Base-by-base conservation (phyloP, 2,329 filamentous ascomycete species). In the Diaporthe ampelina region DNA sequence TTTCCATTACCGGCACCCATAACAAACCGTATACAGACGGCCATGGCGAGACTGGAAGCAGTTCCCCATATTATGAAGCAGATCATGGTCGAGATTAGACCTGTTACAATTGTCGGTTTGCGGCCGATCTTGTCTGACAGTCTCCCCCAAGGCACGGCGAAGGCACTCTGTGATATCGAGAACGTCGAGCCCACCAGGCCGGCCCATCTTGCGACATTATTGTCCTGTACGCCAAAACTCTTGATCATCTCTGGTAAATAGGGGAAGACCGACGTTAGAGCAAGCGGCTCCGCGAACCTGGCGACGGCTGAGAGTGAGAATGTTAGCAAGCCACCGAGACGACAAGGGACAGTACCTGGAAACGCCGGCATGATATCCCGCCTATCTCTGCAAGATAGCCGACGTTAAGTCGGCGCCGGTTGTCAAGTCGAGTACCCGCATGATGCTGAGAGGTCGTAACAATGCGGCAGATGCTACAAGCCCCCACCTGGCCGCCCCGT, bases 1-100 rank as follows among this genome's bases (percentile, higher is more conserved):
- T 98, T 98, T 71, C 96, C 97, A 80, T 98, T 98, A 58, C 94
- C 92, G 13, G 92, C 88, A 1, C 97, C 96, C 78, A 94, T 90
- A n/a, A 98, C 85, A 9, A 91, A 93, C 80, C 96, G 91, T 17
- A 94, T 90, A 5, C 88, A 82, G 54, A 99, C 92, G 0, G 95
- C 94, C 94, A 97, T 95, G 4, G 91, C 84, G 13, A 98, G 84
- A 76, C 88, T 94, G 4, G 89, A 93, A 0, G 95, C 95, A 83
- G 98, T 91, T 9, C 97, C 96, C 90, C 95, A 98, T 29, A 95
- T 77, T 26, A 98, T 79, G 78, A 94, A 95, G 54, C 93, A 93
- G 0, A 92, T 80, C 94, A 98, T 97, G 58, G 95, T 97, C 78
- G 90, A 93, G 50, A 91, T 82, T 24, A 97, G 86, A 0, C 94